Conservation (phyloP, 2,329 filamentous ascomycete genomes). For the Colletotrichum scovillei region DNA sequence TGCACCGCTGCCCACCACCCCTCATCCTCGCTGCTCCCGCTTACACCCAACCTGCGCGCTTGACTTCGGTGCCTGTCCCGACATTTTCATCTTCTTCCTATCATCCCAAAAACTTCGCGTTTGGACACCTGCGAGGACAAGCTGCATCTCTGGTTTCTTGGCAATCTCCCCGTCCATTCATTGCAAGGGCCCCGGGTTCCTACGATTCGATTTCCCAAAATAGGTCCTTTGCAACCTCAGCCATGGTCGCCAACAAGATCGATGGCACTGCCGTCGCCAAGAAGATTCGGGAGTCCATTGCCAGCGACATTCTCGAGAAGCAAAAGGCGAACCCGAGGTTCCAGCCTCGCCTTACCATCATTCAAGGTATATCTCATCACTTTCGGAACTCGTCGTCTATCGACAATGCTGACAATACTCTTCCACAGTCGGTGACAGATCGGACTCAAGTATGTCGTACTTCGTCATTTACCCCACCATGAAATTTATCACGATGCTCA, state of each 20-base stretch:
- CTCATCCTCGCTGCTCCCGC: constrained; percentile 29
- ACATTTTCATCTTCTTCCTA: constrained; percentile 4
- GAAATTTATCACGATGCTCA: constrained; percentile 45
- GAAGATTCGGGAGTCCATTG: constrained; percentile 85
- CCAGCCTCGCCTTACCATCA: constrained; percentile 90
- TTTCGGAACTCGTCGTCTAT: not conserved
- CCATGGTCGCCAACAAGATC: constrained; percentile 90
- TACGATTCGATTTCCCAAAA: constrained; percentile 1
- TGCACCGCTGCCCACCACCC: constrained; percentile 22
- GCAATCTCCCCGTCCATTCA: constrained; percentile 12
- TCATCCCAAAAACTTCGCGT: constrained; percentile 7
- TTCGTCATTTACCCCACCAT: constrained; percentile 33
- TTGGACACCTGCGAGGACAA: constrained; percentile 23
- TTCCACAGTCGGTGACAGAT: constrained; percentile 83
- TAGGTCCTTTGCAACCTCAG: constrained; percentile 59
- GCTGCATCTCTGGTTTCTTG: constrained; percentile 16
- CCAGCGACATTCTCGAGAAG: constrained; percentile 81
- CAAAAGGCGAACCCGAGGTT: constrained; percentile 88
- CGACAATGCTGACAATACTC: constrained; percentile 23
- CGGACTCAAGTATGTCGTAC: constrained; percentile 81
- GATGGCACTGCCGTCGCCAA: constrained; percentile 97
- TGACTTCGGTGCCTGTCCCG: constrained; percentile 18
- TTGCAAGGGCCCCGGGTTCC: constrained; percentile 26
- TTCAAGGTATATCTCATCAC: constrained; percentile 76
- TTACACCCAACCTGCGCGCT: constrained; percentile 23